A percentile compares a stretch with the other conserved stretches of the same genome.
Conservation (phyloP, 2,329 filamentous ascomycete species). For the Calonectria crousiana region DNA sequence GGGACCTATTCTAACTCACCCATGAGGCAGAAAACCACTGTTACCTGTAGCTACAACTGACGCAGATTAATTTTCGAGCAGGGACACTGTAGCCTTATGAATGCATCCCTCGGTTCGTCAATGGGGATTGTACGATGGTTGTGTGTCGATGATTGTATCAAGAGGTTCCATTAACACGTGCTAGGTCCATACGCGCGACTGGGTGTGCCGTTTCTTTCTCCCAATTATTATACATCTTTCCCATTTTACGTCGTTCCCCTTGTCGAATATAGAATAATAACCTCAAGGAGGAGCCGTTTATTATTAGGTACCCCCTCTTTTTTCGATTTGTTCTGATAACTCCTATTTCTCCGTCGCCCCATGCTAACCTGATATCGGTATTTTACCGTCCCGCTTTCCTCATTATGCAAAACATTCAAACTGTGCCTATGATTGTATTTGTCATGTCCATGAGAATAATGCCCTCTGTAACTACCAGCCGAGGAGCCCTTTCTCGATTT, state of each 20-base stretch:
- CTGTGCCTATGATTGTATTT: constrained; percentile 4
- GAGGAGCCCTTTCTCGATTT: constrained; percentile 60
- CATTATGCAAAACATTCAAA: constrained; percentile 30
- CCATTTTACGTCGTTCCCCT: constrained; percentile 14
- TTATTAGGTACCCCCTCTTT: constrained; percentile 32
- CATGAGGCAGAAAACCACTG: not conserved
- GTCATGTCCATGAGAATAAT: not conserved
- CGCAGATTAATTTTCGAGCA: not conserved
- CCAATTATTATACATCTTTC: constrained; percentile 36
- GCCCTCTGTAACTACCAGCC: constrained; percentile 49
- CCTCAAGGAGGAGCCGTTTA: constrained; percentile 29
- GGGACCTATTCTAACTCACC: not conserved
- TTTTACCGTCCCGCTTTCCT: not conserved
- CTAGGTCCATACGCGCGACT: not conserved
- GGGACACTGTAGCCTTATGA: not conserved
- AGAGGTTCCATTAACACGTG: constrained; percentile 21
- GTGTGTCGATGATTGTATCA: not conserved
- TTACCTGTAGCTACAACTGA: not conserved
- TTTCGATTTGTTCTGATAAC: constrained; percentile 17
- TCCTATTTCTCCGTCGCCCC: not conserved
- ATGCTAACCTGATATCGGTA: not conserved
- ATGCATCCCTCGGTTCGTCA: not conserved
- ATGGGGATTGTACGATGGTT: not conserved
- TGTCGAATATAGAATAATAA: constrained; percentile 20
- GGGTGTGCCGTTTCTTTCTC: not conserved